Conservation (phyloP, 352 stramenopile genomes). For the Phytopythium oedochilum region DNA sequence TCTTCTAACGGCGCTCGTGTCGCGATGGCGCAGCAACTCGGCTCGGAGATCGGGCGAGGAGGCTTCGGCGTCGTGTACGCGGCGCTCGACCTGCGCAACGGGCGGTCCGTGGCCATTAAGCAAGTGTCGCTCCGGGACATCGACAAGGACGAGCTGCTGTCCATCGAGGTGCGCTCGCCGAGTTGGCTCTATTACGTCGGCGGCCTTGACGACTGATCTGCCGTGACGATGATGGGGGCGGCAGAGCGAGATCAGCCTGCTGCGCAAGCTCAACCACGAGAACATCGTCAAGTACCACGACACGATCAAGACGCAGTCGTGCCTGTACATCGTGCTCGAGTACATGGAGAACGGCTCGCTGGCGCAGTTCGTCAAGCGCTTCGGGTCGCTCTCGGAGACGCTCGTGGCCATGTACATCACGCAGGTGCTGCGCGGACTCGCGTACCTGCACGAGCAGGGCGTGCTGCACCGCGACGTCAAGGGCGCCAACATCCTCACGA, state of each 20-base stretch:
- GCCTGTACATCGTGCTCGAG: constrained; percentile 85
- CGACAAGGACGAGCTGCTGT: constrained; percentile 76
- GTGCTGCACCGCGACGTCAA: constrained; percentile 94
- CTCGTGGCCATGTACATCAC: constrained; percentile 91
- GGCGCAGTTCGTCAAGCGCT: constrained; percentile 92
- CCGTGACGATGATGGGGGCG: too few species aligned
- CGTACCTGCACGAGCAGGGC: constrained; percentile 89
- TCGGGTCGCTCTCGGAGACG: constrained; percentile 89
- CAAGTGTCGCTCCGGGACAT: constrained; percentile 82
- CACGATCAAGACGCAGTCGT: constrained; percentile 86
- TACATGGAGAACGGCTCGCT: constrained; percentile 95
- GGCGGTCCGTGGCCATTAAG: constrained; percentile 83
- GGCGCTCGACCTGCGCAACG: constrained; percentile 82
- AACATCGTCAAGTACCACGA: constrained; percentile 97
- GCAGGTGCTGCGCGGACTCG: constrained; percentile 88
- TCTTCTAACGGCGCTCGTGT: neutral
- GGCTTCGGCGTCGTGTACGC: constrained; percentile 90
- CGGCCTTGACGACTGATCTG: too few species aligned
- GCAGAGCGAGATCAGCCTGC: constrained; percentile 90
- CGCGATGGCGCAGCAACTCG: constrained; percentile 67
- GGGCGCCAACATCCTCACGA: constrained; percentile 92
- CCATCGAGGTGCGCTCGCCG: constrained; percentile 68
- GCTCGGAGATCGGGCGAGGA: constrained; percentile 88
- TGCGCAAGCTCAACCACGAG: constrained; percentile 91
- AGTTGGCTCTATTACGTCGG: too few species aligned